These are phyloP conservation scores for Peribolospora baueri DNA, from an alignment of 768 basidiomycete genomes.

Conservation along the genomic window DNA sequence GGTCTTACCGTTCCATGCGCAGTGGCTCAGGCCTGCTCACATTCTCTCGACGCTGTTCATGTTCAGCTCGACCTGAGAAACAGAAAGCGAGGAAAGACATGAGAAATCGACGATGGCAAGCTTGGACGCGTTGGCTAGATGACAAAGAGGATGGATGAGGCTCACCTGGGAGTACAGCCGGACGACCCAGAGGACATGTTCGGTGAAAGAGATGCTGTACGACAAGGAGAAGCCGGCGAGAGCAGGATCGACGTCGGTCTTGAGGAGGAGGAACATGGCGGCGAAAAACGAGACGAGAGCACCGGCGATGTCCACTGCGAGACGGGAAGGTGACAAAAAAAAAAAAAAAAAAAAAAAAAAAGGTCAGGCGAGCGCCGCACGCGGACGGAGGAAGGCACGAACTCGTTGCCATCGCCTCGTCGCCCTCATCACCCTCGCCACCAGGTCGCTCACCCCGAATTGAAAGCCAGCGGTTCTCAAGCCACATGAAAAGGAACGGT, in stretches of 20 bases:
- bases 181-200: conserved; percentile 24
- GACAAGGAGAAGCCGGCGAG: conserved; percentile 17
- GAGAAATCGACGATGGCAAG: not conserved
- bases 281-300: conserved; percentile 20
- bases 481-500: conserved; percentile 23
- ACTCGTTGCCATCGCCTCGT: too few relatives aligned
- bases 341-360: not conserved
- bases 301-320: conserved; percentile 16
- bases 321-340: not conserved
- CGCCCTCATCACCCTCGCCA: too few relatives aligned
- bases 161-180: conserved; percentile 16
- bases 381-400: too few relatives aligned
- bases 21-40: conserved; percentile 14
- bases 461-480: conserved; percentile 14
- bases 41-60: conserved; percentile 26
- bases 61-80: conserved; percentile 10
- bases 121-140: too few relatives aligned
- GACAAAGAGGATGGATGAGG: too few relatives aligned
- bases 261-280: conserved; percentile 18
- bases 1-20: not conserved
- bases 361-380: not conserved
- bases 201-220: conserved; percentile 18
- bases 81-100: not conserved
- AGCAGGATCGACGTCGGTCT: conserved; percentile 18
- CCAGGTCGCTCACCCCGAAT: not conserved